Base-by-base conservation (phyloP, 495 filamentous ascomycete species). In the Penicillium nucicola region DNA sequence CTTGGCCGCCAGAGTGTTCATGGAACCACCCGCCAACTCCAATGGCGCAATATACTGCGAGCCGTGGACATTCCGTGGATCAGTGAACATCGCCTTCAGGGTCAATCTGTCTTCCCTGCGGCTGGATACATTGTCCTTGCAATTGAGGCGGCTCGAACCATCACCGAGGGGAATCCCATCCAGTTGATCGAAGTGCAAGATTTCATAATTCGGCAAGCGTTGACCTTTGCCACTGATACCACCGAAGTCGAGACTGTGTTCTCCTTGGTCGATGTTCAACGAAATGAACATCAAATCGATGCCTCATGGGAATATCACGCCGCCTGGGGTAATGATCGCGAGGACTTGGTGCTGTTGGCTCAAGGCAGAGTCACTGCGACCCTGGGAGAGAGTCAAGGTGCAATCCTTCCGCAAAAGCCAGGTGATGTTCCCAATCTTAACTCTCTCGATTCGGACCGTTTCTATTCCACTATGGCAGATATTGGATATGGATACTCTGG, bases 51-150 rank as follows among this genome's bases (percentile, higher is more conserved):
- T n/a, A n/a, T n/a, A n/a, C n/a, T n/a, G n/a, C n/a, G n/a, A n/a
- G n/a, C n/a, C n/a, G n/a, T n/a, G n/a, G n/a, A n/a, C n/a, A n/a
- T n/a, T n/a, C n/a, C n/a, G n/a, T n/a, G n/a, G n/a, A n/a, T n/a
- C n/a, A n/a, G 36, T 35, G 3, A 52, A 1, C 68, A 64, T 48
- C 75, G 78, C 34, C 40, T 78, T 0, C 68, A 76, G 25, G 57
- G 62, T 0, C 65, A 77, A 45, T 50, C 63, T 1, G 61, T 89
- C 0, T 84, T 84, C 50, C 85, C 86, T 14, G 79, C 75, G 44
- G 76, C 82, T 6, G 80, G 75, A 0, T 86, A 80, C 47, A 55
- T 83, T 22, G 65, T 74, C 2, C 81, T 81, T 68, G 81, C 77
- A 1, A 39, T 84, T 0, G 84, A 89, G 49, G 74, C n/a, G n/a